Evolutionary conservation across 257 asterid species (phyloP).

Genomic region (Primulina tabacum): DNA sequence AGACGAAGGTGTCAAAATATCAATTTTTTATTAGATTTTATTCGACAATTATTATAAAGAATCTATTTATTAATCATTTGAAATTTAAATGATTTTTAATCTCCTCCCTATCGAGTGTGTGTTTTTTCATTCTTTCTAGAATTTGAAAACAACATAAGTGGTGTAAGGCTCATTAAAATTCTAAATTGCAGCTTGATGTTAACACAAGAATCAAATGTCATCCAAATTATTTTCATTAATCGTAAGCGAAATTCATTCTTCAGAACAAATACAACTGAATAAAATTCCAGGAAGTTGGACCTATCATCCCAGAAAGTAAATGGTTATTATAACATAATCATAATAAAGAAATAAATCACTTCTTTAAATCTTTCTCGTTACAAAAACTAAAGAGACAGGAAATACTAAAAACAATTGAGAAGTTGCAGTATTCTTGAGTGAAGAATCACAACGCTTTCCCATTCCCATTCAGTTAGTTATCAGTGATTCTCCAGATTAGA

Average conservation of each 20-base stretch:
- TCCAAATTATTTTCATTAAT: constrained; percentile 19
- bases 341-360: constrained; percentile 29
- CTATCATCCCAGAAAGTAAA: constrained; percentile 44
- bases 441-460: constrained; percentile 46
- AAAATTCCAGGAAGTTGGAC: constrained; percentile 18
- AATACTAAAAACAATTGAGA: constrained; percentile 34
- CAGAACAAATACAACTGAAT: constrained; percentile 18
- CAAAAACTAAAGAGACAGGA: constrained; percentile 32
- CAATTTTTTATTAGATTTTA: too few species aligned
- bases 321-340: constrained; percentile 33
- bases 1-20: too few species aligned
- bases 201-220: background rate
- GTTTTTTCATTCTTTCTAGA: too few species aligned
- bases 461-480: constrained; percentile 29
- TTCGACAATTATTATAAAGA: too few species aligned
- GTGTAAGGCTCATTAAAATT: background rate
- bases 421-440: constrained; percentile 43
- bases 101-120: too few species aligned
- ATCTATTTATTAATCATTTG: too few species aligned
- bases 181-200: background rate
- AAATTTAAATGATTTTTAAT: too few species aligned
- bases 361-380: constrained; percentile 31
- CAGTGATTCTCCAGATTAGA: constrained; percentile 30
- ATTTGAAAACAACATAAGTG: too few species aligned
- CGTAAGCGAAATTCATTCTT: constrained; percentile 9